A percentile compares a stretch with the other conserved stretches of the same genome.
Conservation (phyloP, 2,329 filamentous ascomycete species). For the Xylaria sp. region DNA sequence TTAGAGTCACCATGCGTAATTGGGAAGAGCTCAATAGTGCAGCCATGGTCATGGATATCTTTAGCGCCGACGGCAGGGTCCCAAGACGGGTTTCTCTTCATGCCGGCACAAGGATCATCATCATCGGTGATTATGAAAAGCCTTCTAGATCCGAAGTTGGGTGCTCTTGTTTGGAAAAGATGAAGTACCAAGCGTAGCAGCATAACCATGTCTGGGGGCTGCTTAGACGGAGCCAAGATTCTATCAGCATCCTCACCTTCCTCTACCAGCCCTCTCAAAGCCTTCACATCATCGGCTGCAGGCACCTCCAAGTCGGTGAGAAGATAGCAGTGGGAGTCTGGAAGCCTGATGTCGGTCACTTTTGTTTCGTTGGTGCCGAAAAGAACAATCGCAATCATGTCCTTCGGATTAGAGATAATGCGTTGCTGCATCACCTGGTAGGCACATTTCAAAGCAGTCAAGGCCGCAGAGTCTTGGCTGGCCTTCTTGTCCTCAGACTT, state of each 20-base stretch:
- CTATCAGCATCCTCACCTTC: conserved; percentile 74
- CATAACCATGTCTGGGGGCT: conserved; percentile 81
- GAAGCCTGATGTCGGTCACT: conserved; percentile 57
- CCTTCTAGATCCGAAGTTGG: conserved; percentile 90
- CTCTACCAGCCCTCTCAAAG: conserved; percentile 75
- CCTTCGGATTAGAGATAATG: conserved; percentile 94
- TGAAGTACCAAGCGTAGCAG: conserved; percentile 95
- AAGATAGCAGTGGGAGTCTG: conserved; percentile 91
- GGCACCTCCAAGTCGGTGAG: conserved; percentile 88
- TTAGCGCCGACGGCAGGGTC: conserved; percentile 87
- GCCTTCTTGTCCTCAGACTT: conserved; percentile 73
- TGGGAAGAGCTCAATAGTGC: conserved; percentile 90
- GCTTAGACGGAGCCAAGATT: conserved; percentile 71
- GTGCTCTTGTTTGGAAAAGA: conserved; percentile 91
- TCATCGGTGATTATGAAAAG: conserved; percentile 97
- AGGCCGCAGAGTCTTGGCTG: conserved; percentile 76
- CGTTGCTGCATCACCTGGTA: conserved; percentile 97
- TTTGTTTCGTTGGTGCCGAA: conserved; percentile 72
- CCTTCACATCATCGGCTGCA: conserved; percentile 83
- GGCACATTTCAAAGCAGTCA: conserved; percentile 90
- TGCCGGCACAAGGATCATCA: conserved; percentile 78
- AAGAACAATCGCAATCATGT: conserved; percentile 95
- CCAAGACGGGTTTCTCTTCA: conserved; percentile 77
- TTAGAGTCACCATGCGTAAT: conserved; percentile 72
- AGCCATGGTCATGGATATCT: conserved; percentile 91